phyloP scores from a whole-genome alignment of 805 yeast genomes.

The Scheffersomyces spartinae region DNA sequence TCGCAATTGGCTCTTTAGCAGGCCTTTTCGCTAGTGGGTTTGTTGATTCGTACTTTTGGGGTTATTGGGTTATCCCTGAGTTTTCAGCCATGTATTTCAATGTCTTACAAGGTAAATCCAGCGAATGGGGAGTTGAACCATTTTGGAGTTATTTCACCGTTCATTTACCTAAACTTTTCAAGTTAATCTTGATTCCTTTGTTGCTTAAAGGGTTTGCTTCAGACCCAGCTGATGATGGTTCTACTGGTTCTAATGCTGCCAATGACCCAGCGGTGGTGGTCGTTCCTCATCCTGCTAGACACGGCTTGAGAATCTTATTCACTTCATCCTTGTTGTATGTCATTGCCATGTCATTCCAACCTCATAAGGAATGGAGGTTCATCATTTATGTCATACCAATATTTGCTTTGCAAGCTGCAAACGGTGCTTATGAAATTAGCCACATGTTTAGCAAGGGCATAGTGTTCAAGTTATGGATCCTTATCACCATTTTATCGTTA shows the following conservation, averaged over 20 bases:
- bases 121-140: slow-evolving; percentile 83
- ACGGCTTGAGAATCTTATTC: slow-evolving; percentile 34
- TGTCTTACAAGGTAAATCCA: slow-evolving; percentile 61
- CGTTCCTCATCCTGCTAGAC: slow-evolving; percentile 15
- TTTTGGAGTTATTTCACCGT: slow-evolving; percentile 51
- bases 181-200: slow-evolving; percentile 27
- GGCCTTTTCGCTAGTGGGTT: slow-evolving; percentile 38
- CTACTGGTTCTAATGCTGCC: slow-evolving; percentile 17
- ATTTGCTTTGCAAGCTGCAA: slow-evolving; percentile 51
- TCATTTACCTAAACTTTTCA: slow-evolving; percentile 40
- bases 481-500: too few relatives aligned
- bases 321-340: slow-evolving; percentile 45
- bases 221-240: slow-evolving; percentile 30
- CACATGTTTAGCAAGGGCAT: too few relatives aligned
- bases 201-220: slow-evolving; percentile 28
- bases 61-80: slow-evolving; percentile 54
- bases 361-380: slow-evolving; percentile 94
- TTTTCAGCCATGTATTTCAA: slow-evolving; percentile 62
- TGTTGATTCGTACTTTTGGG: slow-evolving; percentile 77
- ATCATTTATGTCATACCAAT: slow-evolving; percentile 67
- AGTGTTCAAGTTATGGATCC: too few relatives aligned
- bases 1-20: slow-evolving; percentile 34
- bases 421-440: too few relatives aligned
- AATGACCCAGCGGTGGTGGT: slow-evolving; percentile 15
- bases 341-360: slow-evolving; percentile 61